Evolutionary conservation across 2,329 filamentous ascomycete genomes (phyloP).

Genomic region (Xylaria sp.): DNA sequence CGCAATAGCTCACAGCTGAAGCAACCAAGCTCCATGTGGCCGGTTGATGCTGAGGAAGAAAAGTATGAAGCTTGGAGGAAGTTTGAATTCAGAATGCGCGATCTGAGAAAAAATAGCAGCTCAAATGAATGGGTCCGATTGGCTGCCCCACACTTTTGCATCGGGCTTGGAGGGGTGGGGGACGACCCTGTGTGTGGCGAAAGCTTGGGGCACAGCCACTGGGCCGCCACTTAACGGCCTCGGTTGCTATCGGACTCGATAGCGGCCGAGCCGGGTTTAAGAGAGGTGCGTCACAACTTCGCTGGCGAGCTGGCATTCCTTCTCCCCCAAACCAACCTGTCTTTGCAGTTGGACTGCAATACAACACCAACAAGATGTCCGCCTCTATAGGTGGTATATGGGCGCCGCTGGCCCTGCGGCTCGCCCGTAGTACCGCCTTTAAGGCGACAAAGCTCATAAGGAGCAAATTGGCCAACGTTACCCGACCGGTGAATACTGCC

Average conservation of each 20-base stretch:
- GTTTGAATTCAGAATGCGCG: slow-evolving; percentile 17
- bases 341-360: slow-evolving; percentile 38
- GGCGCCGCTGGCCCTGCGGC: slow-evolving; percentile 65
- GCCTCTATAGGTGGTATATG: slow-evolving; percentile 64
- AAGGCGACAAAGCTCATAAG: slow-evolving; percentile 63
- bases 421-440: slow-evolving; percentile 62
- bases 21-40: not conserved
- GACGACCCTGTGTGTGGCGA: slow-evolving; percentile 33
- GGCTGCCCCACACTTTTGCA: slow-evolving; percentile 22
- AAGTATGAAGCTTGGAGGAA: slow-evolving; percentile 26
- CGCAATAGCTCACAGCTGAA: not conserved
- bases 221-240: not conserved
- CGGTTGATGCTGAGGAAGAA: slow-evolving; percentile 26
- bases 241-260: slow-evolving; percentile 11
- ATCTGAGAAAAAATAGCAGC: slow-evolving; percentile 34
- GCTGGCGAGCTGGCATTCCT: slow-evolving; percentile 20
- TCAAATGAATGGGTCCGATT: slow-evolving; percentile 12
- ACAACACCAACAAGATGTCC: slow-evolving; percentile 58
- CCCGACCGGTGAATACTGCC: slow-evolving; percentile 57
- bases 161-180: slow-evolving; percentile 27
- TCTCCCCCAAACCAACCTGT: slow-evolving; percentile 24
- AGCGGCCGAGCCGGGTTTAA: slow-evolving; percentile 28
- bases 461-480: slow-evolving; percentile 58
- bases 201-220: slow-evolving; percentile 35
- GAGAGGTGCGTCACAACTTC: slow-evolving; percentile 20